Base-by-base conservation (phyloP, 2,329 filamentous ascomycete species). In the Hirsutella minnesotensis region DNA sequence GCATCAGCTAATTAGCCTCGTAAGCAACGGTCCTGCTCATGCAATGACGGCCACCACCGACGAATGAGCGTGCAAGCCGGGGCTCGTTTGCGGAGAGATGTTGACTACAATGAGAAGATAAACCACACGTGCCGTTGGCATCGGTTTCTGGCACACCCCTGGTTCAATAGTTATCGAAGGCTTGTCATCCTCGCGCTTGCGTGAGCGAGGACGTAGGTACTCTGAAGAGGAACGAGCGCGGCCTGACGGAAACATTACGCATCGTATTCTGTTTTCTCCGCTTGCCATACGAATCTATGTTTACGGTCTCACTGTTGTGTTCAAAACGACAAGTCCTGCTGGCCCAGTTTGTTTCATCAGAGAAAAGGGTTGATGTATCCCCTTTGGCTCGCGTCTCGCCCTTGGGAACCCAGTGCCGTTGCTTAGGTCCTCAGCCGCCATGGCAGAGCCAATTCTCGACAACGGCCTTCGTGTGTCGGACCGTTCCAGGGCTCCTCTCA, bases 11-110 rank as follows among this genome's bases (percentile, higher is more conserved):
- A 35, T 35, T 35, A 16, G 33, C 33, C 49, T 53, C 54, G 46
- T 49, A 44, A 48, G 48, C 53, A 50, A 48, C 50, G 41, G 51
- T 47, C 51, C 47, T 19, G 49, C 50, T 53, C 56, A 51, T 54
- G 51, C 40, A 52, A 58, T 49, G 55, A 42, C 43, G 55, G 52
- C 46, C 56, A 43, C 46, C 60, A 61, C 52, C 53, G 54, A 47
- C 53, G 45, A 55, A 55, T 55, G 51, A 55, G 44, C 44, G 42
- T 30, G 33, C 31, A 21, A 21, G 33, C 24, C 27, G 19, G 18
- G 10, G 29, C 13, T n/a, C 3, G 33, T 2, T 18, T 35, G 16
- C 33, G 33, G 15, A 35, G 20, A 33, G 13, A 5, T 10, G 5
- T 20, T 24, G 24, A 15, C 37, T 21, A 41, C 37, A 37, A 44